These are phyloP conservation scores for Basidioascus undulatus DNA, from an alignment of 768 basidiomycete species.

Conservation along the genomic window DNA sequence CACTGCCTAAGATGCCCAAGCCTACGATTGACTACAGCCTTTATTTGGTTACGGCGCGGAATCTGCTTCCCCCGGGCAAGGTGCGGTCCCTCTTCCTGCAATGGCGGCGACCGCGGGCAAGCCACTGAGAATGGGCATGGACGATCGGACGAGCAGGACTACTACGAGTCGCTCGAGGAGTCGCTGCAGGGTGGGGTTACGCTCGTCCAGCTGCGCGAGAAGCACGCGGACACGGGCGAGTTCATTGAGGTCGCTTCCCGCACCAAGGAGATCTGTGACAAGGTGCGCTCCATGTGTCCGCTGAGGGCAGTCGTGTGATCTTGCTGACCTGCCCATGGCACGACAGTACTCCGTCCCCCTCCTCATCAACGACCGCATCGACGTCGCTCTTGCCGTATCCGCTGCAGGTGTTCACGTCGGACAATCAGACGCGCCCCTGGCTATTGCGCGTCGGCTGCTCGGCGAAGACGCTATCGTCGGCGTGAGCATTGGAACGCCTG, in stretches of 20 bases:
- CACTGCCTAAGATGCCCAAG: constrained; percentile 8
- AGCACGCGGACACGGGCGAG: constrained; percentile 57
- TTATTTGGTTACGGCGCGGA: constrained; percentile 69
- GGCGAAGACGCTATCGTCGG: constrained; percentile 52
- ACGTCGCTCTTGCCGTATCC: constrained; percentile 54
- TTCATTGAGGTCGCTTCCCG: constrained; percentile 48
- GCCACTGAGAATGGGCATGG: background rate
- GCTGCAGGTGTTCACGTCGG: constrained; percentile 71
- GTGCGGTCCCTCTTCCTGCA: constrained; percentile 20
- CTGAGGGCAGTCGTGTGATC: background rate
- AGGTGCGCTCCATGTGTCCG: constrained; percentile 13
- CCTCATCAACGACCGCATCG: constrained; percentile 56
- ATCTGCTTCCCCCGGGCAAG: constrained; percentile 50
- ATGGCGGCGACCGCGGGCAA: background rate
- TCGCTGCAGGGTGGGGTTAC: constrained; percentile 73
- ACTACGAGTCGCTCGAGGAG: constrained; percentile 49
- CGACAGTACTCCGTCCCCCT: constrained; percentile 44
- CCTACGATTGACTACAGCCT: constrained; percentile 25
- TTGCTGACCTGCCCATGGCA: background rate
- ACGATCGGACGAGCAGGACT: constrained; percentile 27
- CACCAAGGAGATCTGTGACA: constrained; percentile 46
- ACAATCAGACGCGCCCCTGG: constrained; percentile 40
- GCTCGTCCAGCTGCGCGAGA: constrained; percentile 73
- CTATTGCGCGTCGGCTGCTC: constrained; percentile 39
- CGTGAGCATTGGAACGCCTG: constrained; percentile 43